Base-by-base conservation (phyloP, 108 stramenopile genomes). In the Fragilariopsis cylindrus region DNA sequence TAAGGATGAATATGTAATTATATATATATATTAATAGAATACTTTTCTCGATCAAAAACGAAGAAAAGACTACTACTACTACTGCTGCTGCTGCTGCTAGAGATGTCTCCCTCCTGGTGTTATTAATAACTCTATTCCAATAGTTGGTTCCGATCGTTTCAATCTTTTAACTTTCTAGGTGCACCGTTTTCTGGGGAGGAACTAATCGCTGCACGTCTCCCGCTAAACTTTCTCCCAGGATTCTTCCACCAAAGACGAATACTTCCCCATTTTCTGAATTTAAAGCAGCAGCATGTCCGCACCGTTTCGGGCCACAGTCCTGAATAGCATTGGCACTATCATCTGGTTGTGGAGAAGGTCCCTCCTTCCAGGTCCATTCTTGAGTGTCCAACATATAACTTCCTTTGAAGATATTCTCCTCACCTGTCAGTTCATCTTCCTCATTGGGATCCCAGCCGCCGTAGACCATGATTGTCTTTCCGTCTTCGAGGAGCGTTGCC, bases 381-480 rank as follows among this genome's bases (percentile, higher is more conserved):
- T 80, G 79, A 6, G 91, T 91, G 57, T 95, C 84, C 53, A 95
- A 77, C 66, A 91, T 72, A 71, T 83, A 92, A 18, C 84, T 81
- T 62, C 86, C 89, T 18, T 88, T 76, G 70, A 92, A 94, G 54
- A 94, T 89, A 47, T 88, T 70, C 30, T 81, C 85, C 52, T 82
- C 79, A 3, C 44, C 65, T 9, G 30, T 57, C 40, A 57, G 60
- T 11, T 77, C 71, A 65, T 83, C 88, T 62, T 89, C 91, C 0
- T 77, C 85, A 71, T 91, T 90, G 16, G 89, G 91, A 76, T 95
- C 94, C 94, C 94, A 95, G 55, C 94, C 94, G 8, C 94, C 94
- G 69, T 92, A 91, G 48, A 95, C 82, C 57, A 91, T 69, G 41
- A 95, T 90, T 11, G 93, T 94, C 55, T 76, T 85, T 16, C 76